These are phyloP conservation scores for Phytophthora kernoviae DNA, from an alignment of 352 stramenopile genomes.

Conservation along the genomic window DNA sequence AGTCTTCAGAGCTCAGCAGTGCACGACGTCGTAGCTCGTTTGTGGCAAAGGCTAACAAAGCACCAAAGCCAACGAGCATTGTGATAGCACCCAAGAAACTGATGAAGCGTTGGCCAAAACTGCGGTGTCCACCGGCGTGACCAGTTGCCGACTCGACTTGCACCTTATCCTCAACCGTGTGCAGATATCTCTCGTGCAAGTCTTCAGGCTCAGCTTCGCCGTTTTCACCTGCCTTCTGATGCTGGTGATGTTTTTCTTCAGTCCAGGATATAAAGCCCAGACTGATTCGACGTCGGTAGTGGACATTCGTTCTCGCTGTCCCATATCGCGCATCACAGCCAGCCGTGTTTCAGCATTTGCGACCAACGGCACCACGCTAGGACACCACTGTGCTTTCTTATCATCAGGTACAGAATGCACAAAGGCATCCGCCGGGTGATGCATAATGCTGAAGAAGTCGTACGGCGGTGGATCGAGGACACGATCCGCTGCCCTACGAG, in stretches of 20 bases:
- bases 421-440: slow-evolving; percentile 74
- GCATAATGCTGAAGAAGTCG: slow-evolving; percentile 89
- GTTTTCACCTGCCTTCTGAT: slow-evolving; percentile 41
- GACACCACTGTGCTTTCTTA: slow-evolving; percentile 55
- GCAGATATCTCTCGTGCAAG: slow-evolving; percentile 67
- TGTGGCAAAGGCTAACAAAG: slow-evolving; percentile 45
- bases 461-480: slow-evolving; percentile 46
- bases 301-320: slow-evolving; percentile 72
- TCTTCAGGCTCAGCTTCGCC: slow-evolving; percentile 22
- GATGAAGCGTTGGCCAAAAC: slow-evolving; percentile 49
- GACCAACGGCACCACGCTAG: slow-evolving; percentile 71
- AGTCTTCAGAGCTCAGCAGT: slow-evolving; percentile 48
- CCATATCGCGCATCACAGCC: slow-evolving; percentile 68
- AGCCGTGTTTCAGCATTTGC: slow-evolving; percentile 50
- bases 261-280: slow-evolving; percentile 68
- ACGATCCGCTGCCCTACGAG: slow-evolving; percentile 20
- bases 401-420: slow-evolving; percentile 41
- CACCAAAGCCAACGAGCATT: slow-evolving; percentile 60
- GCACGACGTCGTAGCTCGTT: slow-evolving; percentile 42
- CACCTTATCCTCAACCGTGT: slow-evolving; percentile 53
- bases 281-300: slow-evolving; percentile 78
- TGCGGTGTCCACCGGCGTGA: slow-evolving; percentile 6
- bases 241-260: slow-evolving; percentile 52
- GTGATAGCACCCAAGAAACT: slow-evolving; percentile 73
- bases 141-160: slow-evolving; percentile 12